A percentile compares a stretch with the other conserved stretches of the same genome.
phyloP scores from a whole-genome alignment of 805 yeast genomes.

The Scheffersomyces amazonensis region DNA sequence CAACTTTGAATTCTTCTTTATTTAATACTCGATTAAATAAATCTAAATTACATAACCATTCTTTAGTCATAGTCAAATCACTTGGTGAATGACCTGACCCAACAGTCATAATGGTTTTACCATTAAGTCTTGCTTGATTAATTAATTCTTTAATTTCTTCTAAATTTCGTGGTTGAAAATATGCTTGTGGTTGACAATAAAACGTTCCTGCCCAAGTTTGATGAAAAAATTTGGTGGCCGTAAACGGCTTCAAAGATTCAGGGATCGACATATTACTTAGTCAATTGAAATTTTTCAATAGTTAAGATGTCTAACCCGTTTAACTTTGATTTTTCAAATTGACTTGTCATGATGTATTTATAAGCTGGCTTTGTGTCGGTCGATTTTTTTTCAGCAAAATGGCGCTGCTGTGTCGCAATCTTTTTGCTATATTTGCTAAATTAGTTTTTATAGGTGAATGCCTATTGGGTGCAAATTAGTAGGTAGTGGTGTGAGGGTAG shows the following conservation, averaged over 20 bases:
- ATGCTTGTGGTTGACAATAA: conserved; percentile 68
- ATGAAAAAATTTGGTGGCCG: conserved; percentile 47
- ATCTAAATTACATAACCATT: conserved; percentile 88
- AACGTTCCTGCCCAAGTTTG: conserved; percentile 92
- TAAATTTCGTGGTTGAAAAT: conserved; percentile 70
- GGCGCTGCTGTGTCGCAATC: too few relatives aligned
- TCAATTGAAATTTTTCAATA: not conserved
- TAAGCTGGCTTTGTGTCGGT: too few relatives aligned
- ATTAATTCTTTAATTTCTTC: conserved; percentile 72
- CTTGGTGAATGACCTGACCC: conserved; percentile 98
- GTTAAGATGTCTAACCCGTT: too few relatives aligned
- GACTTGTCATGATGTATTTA: too few relatives aligned
- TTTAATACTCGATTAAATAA: conserved; percentile 56
- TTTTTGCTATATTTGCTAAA: too few relatives aligned
- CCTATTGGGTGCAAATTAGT: too few relatives aligned
- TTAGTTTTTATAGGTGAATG: too few relatives aligned
- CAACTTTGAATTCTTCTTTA: conserved; percentile 37
- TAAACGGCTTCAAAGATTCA: conserved; percentile 26
- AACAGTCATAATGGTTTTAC: conserved; percentile 73
- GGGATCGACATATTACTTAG: conserved; percentile 29
- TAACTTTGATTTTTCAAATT: too few relatives aligned
- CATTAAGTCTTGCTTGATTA: conserved; percentile 53
- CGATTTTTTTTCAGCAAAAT: too few relatives aligned
- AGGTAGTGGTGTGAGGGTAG: too few relatives aligned
- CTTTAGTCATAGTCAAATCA: conserved; percentile 80